Base-by-base conservation (phyloP, 1,139 yeast species). In the Taphrina populina region DNA sequence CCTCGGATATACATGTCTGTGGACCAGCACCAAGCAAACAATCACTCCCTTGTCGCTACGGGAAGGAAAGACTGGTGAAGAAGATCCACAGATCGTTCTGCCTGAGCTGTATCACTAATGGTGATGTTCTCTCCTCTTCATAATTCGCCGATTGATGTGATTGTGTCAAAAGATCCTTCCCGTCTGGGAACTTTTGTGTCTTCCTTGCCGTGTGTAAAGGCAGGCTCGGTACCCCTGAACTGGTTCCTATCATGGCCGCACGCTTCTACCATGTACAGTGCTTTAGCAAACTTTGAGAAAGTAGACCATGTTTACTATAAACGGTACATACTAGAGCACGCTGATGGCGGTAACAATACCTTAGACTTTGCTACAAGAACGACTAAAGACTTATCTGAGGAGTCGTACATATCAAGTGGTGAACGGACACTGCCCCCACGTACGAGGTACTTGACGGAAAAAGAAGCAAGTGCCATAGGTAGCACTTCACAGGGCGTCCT, bases 311-410 rank as follows among this genome's bases (percentile, higher is more conserved):
- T 86, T 3, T 78, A 79, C 69, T 88, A 86, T 64, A 96, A 95
- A 2, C 77, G 96, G 64, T 83, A 88, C 61, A 66, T 84, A 20
- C 75, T 85, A 57, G 67, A 71, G 1, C 81, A 80, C 66, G 68
- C 74, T 8, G 85, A 82, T 61, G 70, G 68, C 41, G 80, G 80
- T 4, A 52, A 35, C 33, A 51, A 39, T 17, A 94, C 95, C 20
- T 75, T 79, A 35, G 78, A 87, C 60, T 81, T 95, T 10, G 80
- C 84, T 19, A 96, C 88, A 70, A 86, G 86, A 77, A 87, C 78
- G 2, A 76, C 85, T 35, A 21, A 40, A 13, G 26, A 20, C 21
- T 41, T 40, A 24, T 19, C 45, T 11, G 59, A 68, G 61, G 46
- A 26, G 2, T 32, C 19, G 21, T 39, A 39, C n/a, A 30, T 21